Percentiles rank a stretch among this genome's conserved stretches.
Evolutionary conservation across 495 filamentous ascomycete species (phyloP).

Genomic region (Bacidia rubella): DNA sequence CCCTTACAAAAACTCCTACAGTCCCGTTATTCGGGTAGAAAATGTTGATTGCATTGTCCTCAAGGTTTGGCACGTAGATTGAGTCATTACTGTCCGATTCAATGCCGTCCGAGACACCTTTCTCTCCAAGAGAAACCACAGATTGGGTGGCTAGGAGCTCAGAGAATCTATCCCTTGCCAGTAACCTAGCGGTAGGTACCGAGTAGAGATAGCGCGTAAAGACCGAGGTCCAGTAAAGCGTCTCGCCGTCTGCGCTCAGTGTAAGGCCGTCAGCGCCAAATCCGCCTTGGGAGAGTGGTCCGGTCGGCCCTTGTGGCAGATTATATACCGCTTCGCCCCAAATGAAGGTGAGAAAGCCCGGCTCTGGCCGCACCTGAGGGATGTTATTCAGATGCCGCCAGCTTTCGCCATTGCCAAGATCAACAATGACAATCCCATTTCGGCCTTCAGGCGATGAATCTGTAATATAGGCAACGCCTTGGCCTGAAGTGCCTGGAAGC

Average conservation of each 20-base stretch:
- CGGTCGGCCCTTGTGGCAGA: conserved; percentile 12
- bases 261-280: conserved; percentile 31
- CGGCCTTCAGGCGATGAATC: conserved; percentile 29
- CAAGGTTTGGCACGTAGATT: conserved; percentile 29
- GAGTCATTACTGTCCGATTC: conserved; percentile 27
- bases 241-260: conserved; percentile 24
- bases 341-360: conserved; percentile 28
- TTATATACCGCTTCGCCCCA: conserved; percentile 28
- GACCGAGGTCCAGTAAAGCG: conserved; percentile 24
- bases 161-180: conserved; percentile 11
- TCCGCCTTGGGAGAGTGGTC: conserved; percentile 17
- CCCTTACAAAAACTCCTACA: conserved; percentile 22
- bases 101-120: conserved; percentile 26
- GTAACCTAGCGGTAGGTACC: conserved; percentile 24
- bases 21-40: conserved; percentile 30
- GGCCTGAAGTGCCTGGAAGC: conserved; percentile 22
- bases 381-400: conserved; percentile 32
- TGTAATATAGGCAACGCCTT: conserved; percentile 35
- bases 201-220: conserved; percentile 22
- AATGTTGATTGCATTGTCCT: conserved; percentile 27
- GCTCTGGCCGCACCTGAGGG: conserved; percentile 21
- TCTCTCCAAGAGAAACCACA: conserved; percentile 20
- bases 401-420: conserved; percentile 30
- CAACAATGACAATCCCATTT: conserved; percentile 32
- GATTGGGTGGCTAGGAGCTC: conserved; percentile 23